phyloP scores from a whole-genome alignment of 2,329 filamentous ascomycete species.

The Chaetomiaceae sp. region DNA sequence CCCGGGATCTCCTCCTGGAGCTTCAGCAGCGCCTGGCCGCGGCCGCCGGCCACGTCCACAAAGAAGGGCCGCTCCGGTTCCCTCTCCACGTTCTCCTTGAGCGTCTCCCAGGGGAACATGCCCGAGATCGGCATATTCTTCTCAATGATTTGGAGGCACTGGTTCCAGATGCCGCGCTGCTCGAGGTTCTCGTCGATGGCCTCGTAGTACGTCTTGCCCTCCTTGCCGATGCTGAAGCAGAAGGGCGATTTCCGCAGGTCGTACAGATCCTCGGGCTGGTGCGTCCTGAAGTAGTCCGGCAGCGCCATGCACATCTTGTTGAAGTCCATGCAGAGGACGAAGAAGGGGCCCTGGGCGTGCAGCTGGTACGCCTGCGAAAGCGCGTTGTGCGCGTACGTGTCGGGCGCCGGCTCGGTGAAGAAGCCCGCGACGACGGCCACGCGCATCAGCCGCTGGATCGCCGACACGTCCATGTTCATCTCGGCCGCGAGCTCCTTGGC shows the following conservation, averaged over 20 bases:
- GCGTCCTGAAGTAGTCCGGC: slow-evolving; percentile 32
- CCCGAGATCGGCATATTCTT: slow-evolving; percentile 33
- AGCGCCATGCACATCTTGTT: slow-evolving; percentile 26
- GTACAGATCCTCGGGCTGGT: slow-evolving; percentile 31
- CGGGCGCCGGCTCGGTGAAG: slow-evolving; percentile 28
- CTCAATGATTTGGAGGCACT: slow-evolving; percentile 31
- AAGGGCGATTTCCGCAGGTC: slow-evolving; percentile 32
- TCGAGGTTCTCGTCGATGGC: slow-evolving; percentile 30
- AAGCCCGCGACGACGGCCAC: slow-evolving; percentile 31
- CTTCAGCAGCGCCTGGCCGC: slow-evolving; percentile 31
- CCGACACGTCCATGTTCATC: slow-evolving; percentile 30
- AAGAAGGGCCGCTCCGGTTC: slow-evolving; percentile 30
- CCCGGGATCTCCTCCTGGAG: slow-evolving; percentile 29
- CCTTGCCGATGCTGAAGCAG: slow-evolving; percentile 16
- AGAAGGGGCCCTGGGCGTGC: slow-evolving; percentile 29
- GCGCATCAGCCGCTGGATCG: slow-evolving; percentile 32
- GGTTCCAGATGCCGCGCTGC: slow-evolving; percentile 33
- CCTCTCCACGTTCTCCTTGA: slow-evolving; percentile 29
- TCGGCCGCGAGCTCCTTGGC: slow-evolving; percentile 23
- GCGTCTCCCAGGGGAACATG: slow-evolving; percentile 34
- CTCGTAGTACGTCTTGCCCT: slow-evolving; percentile 32
- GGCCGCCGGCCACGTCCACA: slow-evolving; percentile 32
- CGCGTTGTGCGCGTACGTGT: slow-evolving; percentile 33
- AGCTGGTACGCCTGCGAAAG: slow-evolving; percentile 30
- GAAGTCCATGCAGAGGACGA: slow-evolving; percentile 33